Base-by-base conservation (phyloP, 352 stramenopile genomes). In the Pythium grandisporangium region DNA sequence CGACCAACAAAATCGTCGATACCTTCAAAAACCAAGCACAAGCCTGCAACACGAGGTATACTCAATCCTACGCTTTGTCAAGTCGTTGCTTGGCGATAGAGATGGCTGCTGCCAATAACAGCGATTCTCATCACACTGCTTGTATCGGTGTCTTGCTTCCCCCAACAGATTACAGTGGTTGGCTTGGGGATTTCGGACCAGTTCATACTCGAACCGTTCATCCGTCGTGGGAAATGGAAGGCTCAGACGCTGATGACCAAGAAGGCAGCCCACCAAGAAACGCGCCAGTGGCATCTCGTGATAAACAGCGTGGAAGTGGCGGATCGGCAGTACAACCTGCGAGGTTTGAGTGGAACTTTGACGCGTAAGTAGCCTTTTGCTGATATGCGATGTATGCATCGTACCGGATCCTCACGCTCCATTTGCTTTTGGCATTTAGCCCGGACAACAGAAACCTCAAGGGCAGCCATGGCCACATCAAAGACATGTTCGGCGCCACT, bases 151-250 rank as follows among this genome's bases (percentile, higher is more conserved):
- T 39, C 23, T 8, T 23, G 19, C 22, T 44, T 49, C n/a, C 10
- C 33, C 26, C 23, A 25, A 6, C 26, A 88, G 74, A 62, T 30
- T 87, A 78, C 57, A 77, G 78, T 20, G 69, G 71, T 6, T 92
- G 78, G 73, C 42, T 92, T 2, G 73, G 75, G 10, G 73, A 89
- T 56, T 89, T 79, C 37, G 75, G 78, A 2, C 68, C 70, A 4
- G 52, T 69, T 34, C 78, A 89, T 35, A 89, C 78, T 3, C 85
- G 75, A 45, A 86, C 70, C 16, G 69, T 89, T 30, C 61, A 61
- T 2, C 64, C 64, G 6, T 58, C 63, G 14, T 84, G 72, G 62
- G 55, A 55, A 32, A 61, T 62, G 34, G 52, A 60, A 12, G 33
- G 10, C 3, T 35, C 32, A 38, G 10, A 38, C 30, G 36, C 6